phyloP scores from a whole-genome alignment of 148 eudicot species.

The Vaccinium corymbosum region DNA sequence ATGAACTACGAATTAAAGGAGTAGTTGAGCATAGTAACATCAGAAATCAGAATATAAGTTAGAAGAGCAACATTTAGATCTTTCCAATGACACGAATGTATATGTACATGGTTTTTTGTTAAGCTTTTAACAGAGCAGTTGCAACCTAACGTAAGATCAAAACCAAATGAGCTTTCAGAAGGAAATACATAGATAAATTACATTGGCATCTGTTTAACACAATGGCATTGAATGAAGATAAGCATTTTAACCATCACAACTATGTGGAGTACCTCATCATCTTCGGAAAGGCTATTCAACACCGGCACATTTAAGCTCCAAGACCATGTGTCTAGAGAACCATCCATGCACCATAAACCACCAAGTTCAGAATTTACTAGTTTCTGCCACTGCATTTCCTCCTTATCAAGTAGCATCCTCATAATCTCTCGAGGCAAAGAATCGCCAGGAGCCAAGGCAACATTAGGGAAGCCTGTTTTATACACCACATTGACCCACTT shows the following conservation, averaged over 20 bases:
- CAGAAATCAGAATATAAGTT: not conserved
- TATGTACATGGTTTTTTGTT: not conserved
- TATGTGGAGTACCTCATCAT: conserved; percentile 58
- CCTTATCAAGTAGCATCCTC: conserved; percentile 67
- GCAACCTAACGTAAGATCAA: not conserved
- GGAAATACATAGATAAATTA: not conserved
- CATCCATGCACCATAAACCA: conserved; percentile 83
- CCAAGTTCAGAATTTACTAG: conserved; percentile 76
- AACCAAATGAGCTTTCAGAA: not conserved
- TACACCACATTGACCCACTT: conserved; percentile 88
- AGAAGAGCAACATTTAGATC: not conserved
- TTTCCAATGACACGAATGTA: not conserved
- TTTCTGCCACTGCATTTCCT: conserved; percentile 79
- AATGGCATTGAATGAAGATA: not conserved
- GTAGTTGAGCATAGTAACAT: not conserved
- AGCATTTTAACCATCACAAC: not conserved
- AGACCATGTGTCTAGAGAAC: conserved; percentile 96
- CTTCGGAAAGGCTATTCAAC: conserved; percentile 83
- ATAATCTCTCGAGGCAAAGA: conserved; percentile 66
- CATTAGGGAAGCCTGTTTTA: conserved; percentile 82
- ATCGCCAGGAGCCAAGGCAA: conserved; percentile 66
- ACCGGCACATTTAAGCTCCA: conserved; percentile 98
- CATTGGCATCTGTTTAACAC: not conserved
- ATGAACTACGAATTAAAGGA: not conserved
- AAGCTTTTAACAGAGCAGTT: not conserved